Conservation (phyloP, 768 basidiomycete species). For the Lentinula detonsa region DNA sequence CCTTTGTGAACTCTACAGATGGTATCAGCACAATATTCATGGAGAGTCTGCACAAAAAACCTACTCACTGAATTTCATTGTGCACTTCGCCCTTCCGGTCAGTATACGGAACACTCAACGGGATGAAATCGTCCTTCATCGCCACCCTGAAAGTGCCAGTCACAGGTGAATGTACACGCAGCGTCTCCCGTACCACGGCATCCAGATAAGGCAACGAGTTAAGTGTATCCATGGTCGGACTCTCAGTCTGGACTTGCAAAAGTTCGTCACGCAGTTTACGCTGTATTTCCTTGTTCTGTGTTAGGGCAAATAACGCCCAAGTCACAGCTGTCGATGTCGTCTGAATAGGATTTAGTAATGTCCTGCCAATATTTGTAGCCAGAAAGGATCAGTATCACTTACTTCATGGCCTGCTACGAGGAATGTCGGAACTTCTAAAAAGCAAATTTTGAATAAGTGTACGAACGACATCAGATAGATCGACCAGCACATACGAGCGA, state of each 20-base stretch:
- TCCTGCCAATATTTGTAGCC: too few species aligned
- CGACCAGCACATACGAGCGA: conserved; percentile 14
- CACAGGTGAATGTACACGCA: conserved; percentile 53
- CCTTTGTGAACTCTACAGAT: conserved; percentile 35
- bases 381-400: background rate
- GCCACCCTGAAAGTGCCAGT: conserved; percentile 36
- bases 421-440: conserved; percentile 32
- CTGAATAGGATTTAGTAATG: conserved; percentile 16
- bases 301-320: conserved; percentile 58
- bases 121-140: conserved; percentile 46
- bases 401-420: conserved; percentile 29
- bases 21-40: background rate
- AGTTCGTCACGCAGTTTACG: conserved; percentile 55
- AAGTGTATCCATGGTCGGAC: conserved; percentile 66
- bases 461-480: too few species aligned
- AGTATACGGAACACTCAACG: conserved; percentile 37
- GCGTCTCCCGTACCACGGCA: conserved; percentile 51
- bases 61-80: conserved; percentile 30
- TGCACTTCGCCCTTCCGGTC: conserved; percentile 37
- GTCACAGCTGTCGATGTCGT: conserved; percentile 36
- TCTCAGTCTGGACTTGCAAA: conserved; percentile 42
- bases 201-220: conserved; percentile 66
- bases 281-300: conserved; percentile 43
- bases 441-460: background rate
- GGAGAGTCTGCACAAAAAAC: background rate